Evolutionary conservation across 805 yeast genomes (phyloP).

Genomic region (Teunomyces funiuensis): DNA sequence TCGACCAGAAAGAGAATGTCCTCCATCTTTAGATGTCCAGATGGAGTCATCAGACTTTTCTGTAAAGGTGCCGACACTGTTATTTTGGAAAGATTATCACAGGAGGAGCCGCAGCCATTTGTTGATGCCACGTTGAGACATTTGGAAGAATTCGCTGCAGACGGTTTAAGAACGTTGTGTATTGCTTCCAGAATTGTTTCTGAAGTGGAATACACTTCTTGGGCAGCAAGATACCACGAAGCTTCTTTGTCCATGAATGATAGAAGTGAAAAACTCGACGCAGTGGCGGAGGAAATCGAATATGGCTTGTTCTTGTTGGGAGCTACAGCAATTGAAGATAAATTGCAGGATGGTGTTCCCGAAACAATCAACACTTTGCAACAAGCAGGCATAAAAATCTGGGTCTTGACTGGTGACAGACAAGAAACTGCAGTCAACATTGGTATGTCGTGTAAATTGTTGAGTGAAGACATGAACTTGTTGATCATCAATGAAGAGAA

Average conservation of each 20-base stretch:
- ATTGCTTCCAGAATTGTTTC: constrained; percentile 80
- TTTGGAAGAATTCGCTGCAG: constrained; percentile 94
- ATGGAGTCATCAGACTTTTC: constrained; percentile 81
- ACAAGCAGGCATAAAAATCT: constrained; percentile 93
- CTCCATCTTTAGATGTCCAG: constrained; percentile 90
- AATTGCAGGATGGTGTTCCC: constrained; percentile 97
- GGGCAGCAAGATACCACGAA: constrained; percentile 66
- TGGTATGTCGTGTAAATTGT: constrained; percentile 94
- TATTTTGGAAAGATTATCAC: constrained; percentile 77
- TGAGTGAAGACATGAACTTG: constrained; percentile 94
- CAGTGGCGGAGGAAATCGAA: constrained; percentile 87
- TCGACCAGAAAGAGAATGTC: constrained; percentile 98
- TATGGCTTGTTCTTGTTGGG: constrained; percentile 77
- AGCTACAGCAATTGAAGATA: constrained; percentile 98
- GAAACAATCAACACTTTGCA: constrained; percentile 94
- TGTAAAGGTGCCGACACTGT: constrained; percentile 99
- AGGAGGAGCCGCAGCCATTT: constrained; percentile 64
- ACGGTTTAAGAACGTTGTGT: constrained; percentile 93
- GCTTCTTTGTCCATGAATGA: constrained; percentile 82
- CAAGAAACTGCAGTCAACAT: constrained; percentile 98
- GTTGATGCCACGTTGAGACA: constrained; percentile 81
- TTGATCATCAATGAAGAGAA: constrained; percentile 85
- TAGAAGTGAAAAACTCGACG: constrained; percentile 76
- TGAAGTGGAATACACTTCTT: constrained; percentile 70
- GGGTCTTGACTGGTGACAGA: constrained; percentile 98